phyloP scores from a whole-genome alignment of 208 protist genomes.

The Naegleria fowleri region DNA sequence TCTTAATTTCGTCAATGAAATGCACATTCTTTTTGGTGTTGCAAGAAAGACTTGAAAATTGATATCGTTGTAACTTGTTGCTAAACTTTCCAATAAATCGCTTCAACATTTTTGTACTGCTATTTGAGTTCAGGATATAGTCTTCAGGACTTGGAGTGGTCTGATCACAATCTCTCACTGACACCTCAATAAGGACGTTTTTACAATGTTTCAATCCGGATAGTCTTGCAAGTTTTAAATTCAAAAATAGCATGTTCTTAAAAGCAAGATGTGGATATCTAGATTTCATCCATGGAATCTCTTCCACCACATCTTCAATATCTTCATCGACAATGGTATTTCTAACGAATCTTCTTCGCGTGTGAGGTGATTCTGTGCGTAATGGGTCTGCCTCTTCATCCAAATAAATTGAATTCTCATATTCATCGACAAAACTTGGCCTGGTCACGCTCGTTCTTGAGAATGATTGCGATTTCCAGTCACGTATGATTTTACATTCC shows the following conservation, averaged over 20 bases:
- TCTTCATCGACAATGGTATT: not conserved
- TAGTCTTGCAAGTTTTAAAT: not conserved
- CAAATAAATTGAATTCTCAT: not conserved
- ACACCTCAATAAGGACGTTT: not conserved
- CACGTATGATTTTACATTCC: not conserved
- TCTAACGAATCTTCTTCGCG: not conserved
- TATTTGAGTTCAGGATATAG: not conserved
- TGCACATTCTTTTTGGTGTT: not conserved
- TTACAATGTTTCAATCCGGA: not conserved
- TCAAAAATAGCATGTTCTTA: not conserved
- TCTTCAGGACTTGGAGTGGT: not conserved
- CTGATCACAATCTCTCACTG: not conserved
- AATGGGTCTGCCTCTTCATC: not conserved
- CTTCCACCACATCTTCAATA: not conserved
- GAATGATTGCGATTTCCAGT: not conserved
- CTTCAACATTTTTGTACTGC: not conserved
- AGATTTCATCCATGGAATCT: not conserved
- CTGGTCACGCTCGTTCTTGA: not conserved
- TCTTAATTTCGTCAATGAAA: slow-evolving; percentile 27
- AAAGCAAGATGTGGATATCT: not conserved
- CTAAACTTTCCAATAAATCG: not conserved
- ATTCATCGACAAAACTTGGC: no score
- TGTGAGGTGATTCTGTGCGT: not conserved
- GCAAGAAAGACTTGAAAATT: not conserved
- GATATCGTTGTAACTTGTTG: not conserved